Evolutionary conservation across 805 yeast genomes (phyloP).

Genomic region (Henningerozyma blattae): DNA sequence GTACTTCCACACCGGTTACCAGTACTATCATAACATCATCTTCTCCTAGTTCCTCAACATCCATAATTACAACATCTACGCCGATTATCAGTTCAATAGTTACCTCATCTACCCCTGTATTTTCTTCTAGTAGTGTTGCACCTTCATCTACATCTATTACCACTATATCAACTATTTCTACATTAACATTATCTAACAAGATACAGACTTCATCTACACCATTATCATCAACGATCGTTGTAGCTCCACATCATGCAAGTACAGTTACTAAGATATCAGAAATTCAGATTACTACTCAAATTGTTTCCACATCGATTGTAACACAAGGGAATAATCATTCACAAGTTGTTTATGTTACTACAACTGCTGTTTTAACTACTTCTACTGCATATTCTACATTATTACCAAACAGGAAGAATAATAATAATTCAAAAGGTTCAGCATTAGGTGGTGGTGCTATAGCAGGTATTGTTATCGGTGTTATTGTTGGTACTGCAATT

Average conservation of each 20-base stretch:
- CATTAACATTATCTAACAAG: neutral
- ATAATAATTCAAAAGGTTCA: conserved; percentile 1
- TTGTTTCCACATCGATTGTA: conserved; percentile 16
- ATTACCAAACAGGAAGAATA: conserved; percentile 1
- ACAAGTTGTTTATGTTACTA: conserved; percentile 16
- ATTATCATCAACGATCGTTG: conserved; percentile 8
- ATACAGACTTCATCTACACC: neutral
- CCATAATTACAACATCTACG: neutral
- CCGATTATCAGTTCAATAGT: no score
- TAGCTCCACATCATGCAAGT: conserved; percentile 7
- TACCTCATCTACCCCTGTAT: neutral
- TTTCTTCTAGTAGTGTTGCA: neutral
- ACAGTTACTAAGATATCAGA: conserved; percentile 2
- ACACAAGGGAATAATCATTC: conserved; percentile 10
- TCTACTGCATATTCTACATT: conserved; percentile 4
- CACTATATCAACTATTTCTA: neutral
- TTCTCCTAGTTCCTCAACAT: neutral
- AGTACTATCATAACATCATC: neutral
- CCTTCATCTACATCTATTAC: neutral
- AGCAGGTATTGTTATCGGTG: conserved; percentile 51
- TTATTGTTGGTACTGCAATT: conserved; percentile 31
- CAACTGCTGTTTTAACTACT: conserved; percentile 17
- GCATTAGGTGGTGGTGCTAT: conserved; percentile 35
- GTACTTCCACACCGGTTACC: neutral
- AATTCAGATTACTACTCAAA: conserved; percentile 12